Evolutionary conservation across 139 green algal species (phyloP).

Genomic region (Zygnema circumcarinatum): DNA sequence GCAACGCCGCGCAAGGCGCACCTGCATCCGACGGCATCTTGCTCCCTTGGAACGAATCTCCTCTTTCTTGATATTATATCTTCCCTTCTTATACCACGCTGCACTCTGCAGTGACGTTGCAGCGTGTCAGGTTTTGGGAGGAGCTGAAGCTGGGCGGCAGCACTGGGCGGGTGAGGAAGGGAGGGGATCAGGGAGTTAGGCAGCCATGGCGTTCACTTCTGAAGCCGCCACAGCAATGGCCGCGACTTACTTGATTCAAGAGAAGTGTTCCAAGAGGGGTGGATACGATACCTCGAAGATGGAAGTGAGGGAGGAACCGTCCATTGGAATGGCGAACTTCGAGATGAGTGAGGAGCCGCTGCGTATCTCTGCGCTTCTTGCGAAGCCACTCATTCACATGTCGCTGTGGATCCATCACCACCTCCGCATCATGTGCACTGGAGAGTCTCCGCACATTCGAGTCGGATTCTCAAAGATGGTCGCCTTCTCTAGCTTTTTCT

Average conservation of each 20-base stretch:
- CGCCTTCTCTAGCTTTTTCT: conserved; percentile 6
- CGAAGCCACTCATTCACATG: not conserved
- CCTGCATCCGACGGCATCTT: no score
- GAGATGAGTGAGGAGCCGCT: not conserved
- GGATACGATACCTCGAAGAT: not conserved
- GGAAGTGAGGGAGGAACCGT: not conserved
- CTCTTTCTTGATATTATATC: no score
- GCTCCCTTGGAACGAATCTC: no score
- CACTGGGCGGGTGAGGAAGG: no score
- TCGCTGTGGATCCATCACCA: conserved; percentile 5
- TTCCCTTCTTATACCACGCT: no score
- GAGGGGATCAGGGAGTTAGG: no score
- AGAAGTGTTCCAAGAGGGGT: not conserved
- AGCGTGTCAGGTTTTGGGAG: no score
- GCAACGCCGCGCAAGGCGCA: no score
- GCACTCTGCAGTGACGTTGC: no score
- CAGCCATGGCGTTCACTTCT: not conserved
- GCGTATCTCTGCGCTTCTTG: not conserved
- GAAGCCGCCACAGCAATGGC: not conserved
- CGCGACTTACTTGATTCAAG: not conserved
- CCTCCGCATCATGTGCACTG: conserved; percentile 15
- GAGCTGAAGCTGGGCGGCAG: no score
- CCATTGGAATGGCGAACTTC: not conserved
- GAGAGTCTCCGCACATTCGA: not conserved
- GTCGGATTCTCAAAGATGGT: conserved; percentile 16